Percentiles rank a stretch among this genome's conserved stretches.
Evolutionary conservation across 1,139 yeast genomes (phyloP).

Genomic region (Debaryomycetaceae sp.): DNA sequence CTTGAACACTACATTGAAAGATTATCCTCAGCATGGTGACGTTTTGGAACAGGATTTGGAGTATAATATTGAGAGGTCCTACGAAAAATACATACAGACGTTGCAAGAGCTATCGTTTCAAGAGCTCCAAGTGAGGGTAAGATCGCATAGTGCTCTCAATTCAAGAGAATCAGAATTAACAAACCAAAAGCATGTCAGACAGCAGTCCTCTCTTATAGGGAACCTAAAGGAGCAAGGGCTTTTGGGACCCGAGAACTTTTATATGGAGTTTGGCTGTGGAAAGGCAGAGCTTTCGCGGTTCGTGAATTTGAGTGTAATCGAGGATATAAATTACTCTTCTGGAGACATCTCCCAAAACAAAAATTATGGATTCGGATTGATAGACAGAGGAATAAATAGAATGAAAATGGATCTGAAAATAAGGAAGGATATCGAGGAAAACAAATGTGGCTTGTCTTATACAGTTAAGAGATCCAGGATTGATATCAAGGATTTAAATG

Average conservation of each 20-base stretch:
- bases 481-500: constrained; percentile 73
- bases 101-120: constrained; percentile 18
- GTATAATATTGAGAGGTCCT: constrained; percentile 11
- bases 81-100: constrained; percentile 26
- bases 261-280: constrained; percentile 88
- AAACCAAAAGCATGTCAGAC: constrained; percentile 73
- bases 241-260: constrained; percentile 34
- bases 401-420: constrained; percentile 77
- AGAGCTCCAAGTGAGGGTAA: constrained; percentile 12
- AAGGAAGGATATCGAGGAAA: constrained; percentile 37
- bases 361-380: constrained; percentile 50
- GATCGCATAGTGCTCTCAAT: constrained; percentile 29
- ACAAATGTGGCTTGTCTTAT: constrained; percentile 18
- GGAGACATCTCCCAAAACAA: background rate
- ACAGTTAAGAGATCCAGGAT: constrained; percentile 53
- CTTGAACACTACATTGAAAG: constrained; percentile 24
- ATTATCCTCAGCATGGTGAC: constrained; percentile 13
- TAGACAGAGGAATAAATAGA: constrained; percentile 77
- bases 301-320: constrained; percentile 47
- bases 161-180: constrained; percentile 43
- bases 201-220: constrained; percentile 78
- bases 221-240: constrained; percentile 50
- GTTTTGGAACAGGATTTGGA: constrained; percentile 11
- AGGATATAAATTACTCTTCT: constrained; percentile 17
- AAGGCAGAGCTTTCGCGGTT: constrained; percentile 79